Conservation (phyloP, 495 filamentous ascomycete genomes). For the Cudoniella acicularis region DNA sequence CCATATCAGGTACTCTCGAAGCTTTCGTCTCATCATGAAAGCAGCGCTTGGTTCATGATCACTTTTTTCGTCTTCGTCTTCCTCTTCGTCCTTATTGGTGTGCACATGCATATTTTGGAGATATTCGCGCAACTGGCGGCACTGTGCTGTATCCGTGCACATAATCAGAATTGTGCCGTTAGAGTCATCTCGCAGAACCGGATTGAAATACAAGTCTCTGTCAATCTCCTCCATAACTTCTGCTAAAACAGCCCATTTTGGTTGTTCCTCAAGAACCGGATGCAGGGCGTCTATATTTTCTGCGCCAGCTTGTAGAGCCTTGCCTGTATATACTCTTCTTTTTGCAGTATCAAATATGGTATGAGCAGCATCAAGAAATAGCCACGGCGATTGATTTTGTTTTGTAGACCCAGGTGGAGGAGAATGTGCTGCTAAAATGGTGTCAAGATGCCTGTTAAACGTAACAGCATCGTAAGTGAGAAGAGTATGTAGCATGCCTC, state of each 20-base stretch:
- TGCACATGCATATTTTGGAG: conserved; percentile 85
- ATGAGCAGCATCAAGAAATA: conserved; percentile 93
- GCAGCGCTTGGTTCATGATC: conserved; percentile 64
- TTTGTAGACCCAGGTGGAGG: conserved; percentile 84
- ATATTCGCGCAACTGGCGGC: conserved; percentile 86
- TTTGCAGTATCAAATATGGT: conserved; percentile 91
- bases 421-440: conserved; percentile 84
- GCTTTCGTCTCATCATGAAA: conserved; percentile 83
- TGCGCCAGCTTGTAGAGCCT: conserved; percentile 33
- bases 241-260: conserved; percentile 86
- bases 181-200: conserved; percentile 69
- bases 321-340: conserved; percentile 78
- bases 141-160: conserved; percentile 87
- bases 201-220: conserved; percentile 82
- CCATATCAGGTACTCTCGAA: conserved; percentile 90
- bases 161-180: conserved; percentile 90
- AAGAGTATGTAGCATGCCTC: conserved; percentile 80
- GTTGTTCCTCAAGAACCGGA: conserved; percentile 89
- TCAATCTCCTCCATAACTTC: conserved; percentile 93
- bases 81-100: conserved; percentile 39
- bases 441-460: conserved; percentile 91
- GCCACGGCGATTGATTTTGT: conserved; percentile 90
- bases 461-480: conserved; percentile 87
- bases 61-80: conserved; percentile 36
- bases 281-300: conserved; percentile 59